A percentile compares a stretch with the other conserved stretches of the same genome.
Evolutionary conservation across 192 early-diverging fungal species (phyloP).

Genomic region (Allomyces macrogynus): DNA sequence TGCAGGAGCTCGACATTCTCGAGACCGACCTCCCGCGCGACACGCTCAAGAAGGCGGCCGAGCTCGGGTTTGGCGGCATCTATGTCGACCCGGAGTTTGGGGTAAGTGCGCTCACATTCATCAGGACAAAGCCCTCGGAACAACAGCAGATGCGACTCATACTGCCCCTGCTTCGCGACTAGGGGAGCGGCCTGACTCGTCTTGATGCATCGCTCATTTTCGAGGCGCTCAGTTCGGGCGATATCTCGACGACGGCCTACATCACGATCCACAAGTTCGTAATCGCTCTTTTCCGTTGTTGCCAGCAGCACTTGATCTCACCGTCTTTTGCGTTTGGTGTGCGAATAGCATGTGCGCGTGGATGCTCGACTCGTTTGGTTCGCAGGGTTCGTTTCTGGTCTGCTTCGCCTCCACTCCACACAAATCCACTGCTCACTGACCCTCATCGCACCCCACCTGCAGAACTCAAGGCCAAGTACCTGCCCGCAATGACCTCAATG

Average conservation of each 20-base stretch:
- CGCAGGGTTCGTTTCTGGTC: not conserved
- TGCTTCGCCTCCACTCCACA: not conserved
- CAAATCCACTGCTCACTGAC: not conserved
- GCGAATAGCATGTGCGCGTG: slow-evolving; percentile 19
- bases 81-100: slow-evolving; percentile 21
- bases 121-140: too few relatives aligned
- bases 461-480: slow-evolving; percentile 16
- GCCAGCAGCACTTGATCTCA: too few relatives aligned
- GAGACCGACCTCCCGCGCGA: slow-evolving; percentile 20
- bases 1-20: slow-evolving; percentile 33
- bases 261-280: slow-evolving; percentile 28
- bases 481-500: slow-evolving; percentile 12
- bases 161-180: too few relatives aligned
- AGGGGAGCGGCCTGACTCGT: slow-evolving; percentile 16
- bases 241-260: slow-evolving; percentile 30
- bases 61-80: slow-evolving; percentile 31
- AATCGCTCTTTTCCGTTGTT: too few relatives aligned
- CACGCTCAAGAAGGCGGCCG: slow-evolving; percentile 24
- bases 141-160: too few relatives aligned
- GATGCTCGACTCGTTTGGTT: slow-evolving; percentile 27
- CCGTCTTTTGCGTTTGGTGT: too few relatives aligned
- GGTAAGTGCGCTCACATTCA: not conserved
- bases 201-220: slow-evolving; percentile 31
- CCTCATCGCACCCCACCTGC: not conserved
- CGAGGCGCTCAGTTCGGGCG: slow-evolving; percentile 28